Base-by-base conservation (phyloP, 495 filamentous ascomycete genomes). In the Tuber magnatum region DNA sequence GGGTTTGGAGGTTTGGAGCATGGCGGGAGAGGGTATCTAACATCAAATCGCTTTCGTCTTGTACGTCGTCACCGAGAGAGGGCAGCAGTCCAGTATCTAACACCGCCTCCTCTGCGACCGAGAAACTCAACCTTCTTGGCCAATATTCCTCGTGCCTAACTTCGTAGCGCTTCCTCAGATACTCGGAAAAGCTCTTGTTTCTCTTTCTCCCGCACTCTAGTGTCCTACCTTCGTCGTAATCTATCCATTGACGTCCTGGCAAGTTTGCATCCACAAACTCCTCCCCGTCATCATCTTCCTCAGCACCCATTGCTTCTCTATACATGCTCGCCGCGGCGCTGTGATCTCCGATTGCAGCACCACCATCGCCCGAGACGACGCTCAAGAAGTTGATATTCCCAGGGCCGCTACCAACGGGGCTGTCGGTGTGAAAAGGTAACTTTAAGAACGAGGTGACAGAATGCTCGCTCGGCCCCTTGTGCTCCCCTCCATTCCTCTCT, bases 81-180 rank as follows among this genome's bases (percentile, higher is more conserved):
- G 22, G 71, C 38, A 46, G 56, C 46, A 46, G 39, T 83, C 91
- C 93, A 95, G 38, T 65, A 18, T 82, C 84, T n/a, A 97, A 86
- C 5, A 97, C 84, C 43, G 91, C 93, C 75, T 97, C 93, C 83
- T 96, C 93, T n/a, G 94, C 94, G 65, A 89, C 87, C 77, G 91
- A 92, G 82, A 98, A 98, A 7, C 93, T 97, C 74, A 98, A 85
- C 71, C 93, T 92, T 8, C 93, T 89, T 0, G 94, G 89, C 87
- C 90, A 96, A 73, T 87, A 87, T 24, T 86, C 86, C 68, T 91
- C 88, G 73, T 88, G 85, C 20, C 86, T 82, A 28, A 35, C 56
- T 35, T 65, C 56, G 56, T 44, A 73, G 72, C 2, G 73, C 44
- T 71, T 79, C 73, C 73, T 77, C 78, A 10, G 76, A 56, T n/a